Base-by-base conservation (phyloP, 495 filamentous ascomycete genomes). In the Daldinia concentrica region DNA sequence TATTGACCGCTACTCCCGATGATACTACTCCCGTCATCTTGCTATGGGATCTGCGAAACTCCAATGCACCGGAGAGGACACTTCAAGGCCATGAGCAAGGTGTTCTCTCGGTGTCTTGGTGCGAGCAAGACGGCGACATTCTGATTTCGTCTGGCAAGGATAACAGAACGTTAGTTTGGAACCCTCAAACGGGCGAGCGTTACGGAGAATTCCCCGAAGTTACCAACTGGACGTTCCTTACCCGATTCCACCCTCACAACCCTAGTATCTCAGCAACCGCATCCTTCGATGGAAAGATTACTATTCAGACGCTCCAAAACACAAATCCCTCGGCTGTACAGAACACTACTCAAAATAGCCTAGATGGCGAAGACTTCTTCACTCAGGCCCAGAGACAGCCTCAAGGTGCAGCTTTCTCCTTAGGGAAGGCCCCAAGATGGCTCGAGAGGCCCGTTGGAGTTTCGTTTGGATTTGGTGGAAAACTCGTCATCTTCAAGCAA, bases 161-260 rank as follows among this genome's bases (percentile, higher is more conserved):
- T 80, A 98, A 98, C 71, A 89, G 92, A 71, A 97, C 94, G 1
- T 86, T 98, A 60, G 91, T 94, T 66, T 99, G 96, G 95, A 98
- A 98, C 79, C 92, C 96, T 1, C 92, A 95, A 72, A 96, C 90
- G 5, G 94, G 94, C 51, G 88, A 93, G 75, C 82, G 85, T 5
- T 92, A 93, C 52, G 95, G 96, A 64, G 94, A 98, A 81, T 97
- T 98, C 79, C 93, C 95, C 12, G 92, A 97, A 70, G 96, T 97
- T 62, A 97, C 95, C 39, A 98, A 98, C 79, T 98, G 96, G 95
- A 97, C 94, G 1, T 99, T 98, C 84, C 89, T 94, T 79, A 97
- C 95, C 6, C 88, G 90, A 71, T 99, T 95, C 88, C 93, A 97
- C 79, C 95, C 96, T 19, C 88, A 91, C 72, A 96, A 98, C 79